Base-by-base conservation (phyloP, 345 rosid genomes). In the Corchorus capsularis region DNA sequence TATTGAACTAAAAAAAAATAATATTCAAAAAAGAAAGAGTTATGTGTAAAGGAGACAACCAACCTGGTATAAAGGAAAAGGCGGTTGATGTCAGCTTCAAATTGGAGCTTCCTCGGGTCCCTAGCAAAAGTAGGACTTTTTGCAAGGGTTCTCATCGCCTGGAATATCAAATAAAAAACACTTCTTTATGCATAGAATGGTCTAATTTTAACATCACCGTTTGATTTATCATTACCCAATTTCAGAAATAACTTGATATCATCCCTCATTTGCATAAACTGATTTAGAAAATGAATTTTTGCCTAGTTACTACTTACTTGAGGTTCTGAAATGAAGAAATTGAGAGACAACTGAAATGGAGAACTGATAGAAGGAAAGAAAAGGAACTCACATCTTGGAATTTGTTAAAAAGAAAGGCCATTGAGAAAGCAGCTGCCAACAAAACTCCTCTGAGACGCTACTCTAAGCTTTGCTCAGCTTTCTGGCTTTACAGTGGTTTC, bases 51-150 rank as follows among this genome's bases (percentile, higher is more conserved):
- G 22, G 14, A 52, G 47, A 63, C 60, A 2, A 82, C 78, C 61
- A 57, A 92, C 97, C 97, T 84, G 62, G 98, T 94, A 75, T 79
- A 91, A 43, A 94, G 79, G 77, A 94, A 94, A 60, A 92, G 93
- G 32, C 89, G 88, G 81, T 91, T 92, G 34, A 87, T 83, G 79
- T 94, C 97, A 0, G 90, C 87, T 87, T 94, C 97, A 50, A 90
- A 91, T 59, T 92, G 98, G 22, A 94, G 74, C 75, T 89, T 89
- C 84, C 88, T 88, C 41, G 94, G 92, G 78, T 87, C 82, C 84
- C 76, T 91, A 39, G 91, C 87, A 78, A 94, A 92, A 52, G 89
- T 88, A 2, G 85, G 87, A 72, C 90, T 92, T 77, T 86, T 88
- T 34, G 94, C 96, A 32, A 94, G 85, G 75, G 71, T 77, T 74